Evolutionary conservation across 2,329 filamentous ascomycete species (phyloP).

Genomic region (Zymoseptoria pseudotritici): DNA sequence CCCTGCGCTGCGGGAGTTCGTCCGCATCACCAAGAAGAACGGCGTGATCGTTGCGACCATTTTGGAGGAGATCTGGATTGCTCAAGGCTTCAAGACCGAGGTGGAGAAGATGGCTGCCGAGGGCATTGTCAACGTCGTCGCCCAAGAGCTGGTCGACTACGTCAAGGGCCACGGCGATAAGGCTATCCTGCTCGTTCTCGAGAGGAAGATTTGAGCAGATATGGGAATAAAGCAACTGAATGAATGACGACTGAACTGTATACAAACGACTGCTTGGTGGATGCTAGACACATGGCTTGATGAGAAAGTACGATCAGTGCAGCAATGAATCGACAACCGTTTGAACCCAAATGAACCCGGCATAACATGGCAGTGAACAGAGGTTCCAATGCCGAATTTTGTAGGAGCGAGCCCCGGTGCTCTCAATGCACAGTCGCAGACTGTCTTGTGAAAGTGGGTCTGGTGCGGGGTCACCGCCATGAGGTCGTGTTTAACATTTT

Average conservation of each 20-base stretch:
- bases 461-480: no score
- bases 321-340: no score
- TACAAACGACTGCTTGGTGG: no score
- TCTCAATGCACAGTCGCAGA: no score
- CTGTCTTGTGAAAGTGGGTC: no score
- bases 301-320: no score
- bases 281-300: no score
- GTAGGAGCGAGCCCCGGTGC: no score
- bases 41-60: constrained; percentile 48
- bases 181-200: constrained; percentile 19
- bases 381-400: no score
- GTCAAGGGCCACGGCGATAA: constrained; percentile 20
- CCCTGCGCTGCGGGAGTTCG: constrained; percentile 43
- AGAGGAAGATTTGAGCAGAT: constrained; percentile 11
- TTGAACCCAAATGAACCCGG: no score
- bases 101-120: constrained; percentile 34
- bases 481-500: no score
- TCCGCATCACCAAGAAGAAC: constrained; percentile 40
- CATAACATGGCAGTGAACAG: no score
- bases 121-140: constrained; percentile 32
- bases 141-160: constrained; percentile 27
- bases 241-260: background rate
- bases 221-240: background rate
- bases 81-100: constrained; percentile 42
- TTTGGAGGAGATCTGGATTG: constrained; percentile 44